Percentiles rank a stretch among this genome's conserved stretches.
phyloP scores from a whole-genome alignment of 371 early-diverging fungal species.

The Mortierella sp. region DNA sequence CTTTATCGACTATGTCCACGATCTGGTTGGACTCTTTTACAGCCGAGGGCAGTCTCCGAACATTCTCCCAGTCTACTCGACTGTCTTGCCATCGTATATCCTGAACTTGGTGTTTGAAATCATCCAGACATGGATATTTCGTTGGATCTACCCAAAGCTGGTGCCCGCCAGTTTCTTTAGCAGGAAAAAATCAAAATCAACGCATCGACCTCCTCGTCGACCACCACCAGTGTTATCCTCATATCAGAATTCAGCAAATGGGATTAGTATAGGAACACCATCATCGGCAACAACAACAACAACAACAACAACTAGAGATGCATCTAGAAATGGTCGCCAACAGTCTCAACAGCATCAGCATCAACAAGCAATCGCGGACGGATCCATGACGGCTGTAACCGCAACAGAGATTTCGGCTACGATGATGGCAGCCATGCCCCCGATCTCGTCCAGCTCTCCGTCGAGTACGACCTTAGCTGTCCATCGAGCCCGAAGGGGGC shows the following conservation, averaged over 20 bases:
- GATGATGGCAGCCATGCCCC: slow-evolving; percentile 54
- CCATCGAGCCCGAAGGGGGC: slow-evolving; percentile 24
- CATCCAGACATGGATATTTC: slow-evolving; percentile 61
- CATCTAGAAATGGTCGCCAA: too few relatives aligned
- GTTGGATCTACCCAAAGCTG: slow-evolving; percentile 48
- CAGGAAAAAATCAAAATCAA: slow-evolving; percentile 29
- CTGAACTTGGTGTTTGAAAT: slow-evolving; percentile 62
- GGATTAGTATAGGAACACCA: too few relatives aligned
- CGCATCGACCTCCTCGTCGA: slow-evolving; percentile 7
- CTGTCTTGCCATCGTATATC: slow-evolving; percentile 65
- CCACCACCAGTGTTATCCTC: slow-evolving; percentile 14
- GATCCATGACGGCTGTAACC: slow-evolving; percentile 31
- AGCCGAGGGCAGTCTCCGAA: slow-evolving; percentile 31
- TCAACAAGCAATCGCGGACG: neutral
- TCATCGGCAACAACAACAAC: slow-evolving; percentile 3
- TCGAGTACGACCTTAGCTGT: slow-evolving; percentile 31
- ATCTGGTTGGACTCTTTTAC: slow-evolving; percentile 57
- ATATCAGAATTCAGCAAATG: neutral
- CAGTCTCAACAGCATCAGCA: slow-evolving; percentile 19
- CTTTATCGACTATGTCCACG: slow-evolving; percentile 56
- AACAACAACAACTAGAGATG: slow-evolving; percentile 16
- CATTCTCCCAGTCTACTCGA: slow-evolving; percentile 52
- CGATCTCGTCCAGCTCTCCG: slow-evolving; percentile 32
- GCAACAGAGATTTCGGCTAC: slow-evolving; percentile 49
- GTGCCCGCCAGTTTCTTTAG: slow-evolving; percentile 34